These are phyloP conservation scores for Cynanchum wilfordii DNA, from an alignment of 257 asterid species.

Conservation along the genomic window DNA sequence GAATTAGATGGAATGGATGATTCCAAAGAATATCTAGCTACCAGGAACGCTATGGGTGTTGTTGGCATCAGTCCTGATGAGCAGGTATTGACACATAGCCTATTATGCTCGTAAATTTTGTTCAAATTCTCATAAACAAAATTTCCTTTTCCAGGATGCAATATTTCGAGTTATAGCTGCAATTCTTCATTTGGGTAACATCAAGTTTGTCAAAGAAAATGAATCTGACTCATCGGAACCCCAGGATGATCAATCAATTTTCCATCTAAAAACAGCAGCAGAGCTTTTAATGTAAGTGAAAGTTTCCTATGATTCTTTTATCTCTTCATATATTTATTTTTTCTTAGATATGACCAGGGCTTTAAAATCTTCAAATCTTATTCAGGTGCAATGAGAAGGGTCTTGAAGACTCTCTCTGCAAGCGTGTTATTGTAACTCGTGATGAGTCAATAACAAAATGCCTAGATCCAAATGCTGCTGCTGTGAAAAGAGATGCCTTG, in stretches of 20 bases:
- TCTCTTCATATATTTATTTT: neutral
- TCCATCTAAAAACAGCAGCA: constrained; percentile 66
- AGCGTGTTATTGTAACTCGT: constrained; percentile 84
- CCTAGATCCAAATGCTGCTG: constrained; percentile 65
- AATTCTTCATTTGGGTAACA: constrained; percentile 83
- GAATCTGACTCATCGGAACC: constrained; percentile 76
- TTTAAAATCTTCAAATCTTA: constrained; percentile 16
- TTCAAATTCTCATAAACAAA: constrained; percentile 11
- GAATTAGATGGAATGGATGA: constrained; percentile 69
- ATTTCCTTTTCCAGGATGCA: constrained; percentile 55
- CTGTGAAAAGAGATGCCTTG: constrained; percentile 74
- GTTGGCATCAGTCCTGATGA: constrained; percentile 77
- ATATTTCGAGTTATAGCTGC: constrained; percentile 87
- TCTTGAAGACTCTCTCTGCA: constrained; percentile 82
- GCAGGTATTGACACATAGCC: constrained; percentile 44
- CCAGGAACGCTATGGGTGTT: constrained; percentile 81
- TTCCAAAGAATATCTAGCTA: constrained; percentile 61
- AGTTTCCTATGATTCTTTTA: constrained; percentile 11
- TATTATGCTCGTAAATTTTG: constrained; percentile 13
- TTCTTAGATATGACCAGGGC: neutral
- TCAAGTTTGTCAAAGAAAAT: constrained; percentile 60
- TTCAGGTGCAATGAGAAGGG: constrained; percentile 70
- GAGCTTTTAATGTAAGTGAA: constrained; percentile 66
- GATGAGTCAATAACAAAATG: constrained; percentile 79
- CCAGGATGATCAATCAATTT: constrained; percentile 64